phyloP scores from a whole-genome alignment of 495 filamentous ascomycete species.

The Neurospora cerealis region DNA sequence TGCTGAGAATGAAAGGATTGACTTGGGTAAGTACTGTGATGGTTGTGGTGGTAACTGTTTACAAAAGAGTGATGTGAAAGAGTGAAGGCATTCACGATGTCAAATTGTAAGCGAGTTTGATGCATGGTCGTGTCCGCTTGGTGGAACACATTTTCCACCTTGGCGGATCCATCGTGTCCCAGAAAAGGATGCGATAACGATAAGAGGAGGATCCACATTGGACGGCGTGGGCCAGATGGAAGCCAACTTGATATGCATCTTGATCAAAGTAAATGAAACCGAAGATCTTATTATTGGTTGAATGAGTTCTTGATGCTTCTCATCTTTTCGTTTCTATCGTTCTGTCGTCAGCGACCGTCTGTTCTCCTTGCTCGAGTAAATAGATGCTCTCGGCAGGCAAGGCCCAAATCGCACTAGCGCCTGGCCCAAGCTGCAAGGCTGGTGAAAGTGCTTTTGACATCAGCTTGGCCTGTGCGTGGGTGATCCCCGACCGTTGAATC shows the following conservation, averaged over 20 bases:
- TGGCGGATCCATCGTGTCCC: not conserved
- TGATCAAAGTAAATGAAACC: not conserved
- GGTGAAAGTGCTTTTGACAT: not conserved
- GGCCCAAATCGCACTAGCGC: not conserved
- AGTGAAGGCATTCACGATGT: not conserved
- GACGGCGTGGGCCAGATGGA: not conserved
- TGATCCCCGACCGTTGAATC: not conserved
- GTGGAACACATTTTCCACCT: not conserved
- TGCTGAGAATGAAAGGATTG: not conserved
- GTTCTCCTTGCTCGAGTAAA: not conserved
- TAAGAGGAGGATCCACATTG: not conserved
- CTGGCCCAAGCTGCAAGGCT: not conserved
- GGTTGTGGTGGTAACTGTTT: not conserved
- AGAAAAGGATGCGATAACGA: not conserved
- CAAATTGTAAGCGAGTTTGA: not conserved
- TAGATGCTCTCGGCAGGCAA: not conserved
- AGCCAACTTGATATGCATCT: not conserved
- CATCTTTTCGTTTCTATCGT: not conserved
- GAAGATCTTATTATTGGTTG: not conserved
- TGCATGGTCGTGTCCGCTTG: not conserved
- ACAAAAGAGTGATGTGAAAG: not conserved
- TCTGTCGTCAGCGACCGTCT: not conserved
- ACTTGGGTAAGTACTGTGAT: not conserved
- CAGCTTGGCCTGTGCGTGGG: not conserved
- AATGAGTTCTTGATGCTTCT: not conserved